Base-by-base conservation (phyloP, 768 basidiomycete species). In the Rhodotorula diobovata region DNA sequence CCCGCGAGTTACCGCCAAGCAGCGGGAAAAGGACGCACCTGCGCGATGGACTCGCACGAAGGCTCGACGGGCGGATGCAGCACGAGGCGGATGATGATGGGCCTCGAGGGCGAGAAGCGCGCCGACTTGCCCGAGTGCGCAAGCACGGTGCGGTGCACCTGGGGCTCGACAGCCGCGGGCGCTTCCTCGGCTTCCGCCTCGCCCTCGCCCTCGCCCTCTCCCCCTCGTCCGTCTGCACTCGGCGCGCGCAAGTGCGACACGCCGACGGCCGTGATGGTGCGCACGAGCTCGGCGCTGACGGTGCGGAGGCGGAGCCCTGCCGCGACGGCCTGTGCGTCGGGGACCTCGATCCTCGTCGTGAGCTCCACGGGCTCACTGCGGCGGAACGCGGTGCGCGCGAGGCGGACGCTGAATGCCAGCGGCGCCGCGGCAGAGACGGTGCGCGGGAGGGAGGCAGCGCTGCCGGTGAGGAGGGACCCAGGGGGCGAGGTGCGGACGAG, bases 41-140 rank as follows among this genome's bases (percentile, higher is more conserved):
- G 70, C 79, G 81, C 6, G 82, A 83, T 57, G 85, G 81, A 77
- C 82, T 82, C 66, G 80, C 80, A 67, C 81, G 72, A 30, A 25
- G 72, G 39, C 25, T 74, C 74, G 30, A 60, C 43, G 21, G 74
- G 73, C 2, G 78, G 77, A 76, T 91, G 91, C 25, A 97, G 83
- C 39, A 94, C 82, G 70, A 97, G 90, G 8, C 92, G 87, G 50
- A 91, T 83, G 73, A 85, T 89, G 70, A 93, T 85, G 8, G 89
- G 84, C 23, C 85, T 85, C 56, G 86, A 84, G 1, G 87, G 86
- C 75, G 96, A 93, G 79, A 96, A 93, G 57, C 92, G 88, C 79
- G 92, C 93, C 30, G 91, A 89, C 54, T 93, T 93, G 57, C 95
- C 95, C 23, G 93, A 93, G 14, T 89, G 86, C 21, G 91, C 88